Percentiles rank a stretch among this genome's conserved stretches.
phyloP scores from a whole-genome alignment of 805 yeast genomes.

The Grigorovia humatica region DNA sequence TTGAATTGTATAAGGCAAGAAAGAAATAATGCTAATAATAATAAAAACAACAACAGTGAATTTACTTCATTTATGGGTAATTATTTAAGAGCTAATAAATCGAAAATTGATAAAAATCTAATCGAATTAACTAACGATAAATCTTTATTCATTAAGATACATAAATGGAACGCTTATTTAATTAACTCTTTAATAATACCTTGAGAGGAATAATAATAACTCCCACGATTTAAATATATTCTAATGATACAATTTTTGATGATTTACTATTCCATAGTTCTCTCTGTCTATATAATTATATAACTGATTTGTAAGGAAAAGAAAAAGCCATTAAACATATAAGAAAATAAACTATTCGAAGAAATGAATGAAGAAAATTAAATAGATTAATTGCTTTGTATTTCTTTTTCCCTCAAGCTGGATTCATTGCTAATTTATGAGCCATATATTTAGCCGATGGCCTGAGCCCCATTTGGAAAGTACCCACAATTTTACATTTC shows the following conservation, averaged over 20 bases:
- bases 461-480: slow-evolving; percentile 30
- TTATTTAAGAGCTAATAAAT: slow-evolving; percentile 45
- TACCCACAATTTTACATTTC: slow-evolving; percentile 11
- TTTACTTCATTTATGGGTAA: slow-evolving; percentile 24
- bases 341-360: background rate
- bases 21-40: slow-evolving; percentile 30
- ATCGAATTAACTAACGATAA: slow-evolving; percentile 45
- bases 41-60: slow-evolving; percentile 11
- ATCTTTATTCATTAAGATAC: slow-evolving; percentile 43
- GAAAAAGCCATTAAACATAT: background rate
- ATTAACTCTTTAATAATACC: slow-evolving; percentile 15
- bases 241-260: background rate
- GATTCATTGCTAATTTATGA: slow-evolving; percentile 31
- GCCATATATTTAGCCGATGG: slow-evolving; percentile 71
- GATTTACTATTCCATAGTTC: background rate
- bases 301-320: background rate
- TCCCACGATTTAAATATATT: too few species aligned
- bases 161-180: slow-evolving; percentile 52
- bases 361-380: too few species aligned
- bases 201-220: background rate
- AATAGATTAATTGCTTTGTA: too few species aligned
- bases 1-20: slow-evolving; percentile 7
- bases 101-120: slow-evolving; percentile 46
- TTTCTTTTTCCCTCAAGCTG: background rate
- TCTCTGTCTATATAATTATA: background rate